A percentile compares a stretch with the other conserved stretches of the same genome.
phyloP scores from a whole-genome alignment of 148 eudicot species.

The Dysphania ambrosioides region DNA sequence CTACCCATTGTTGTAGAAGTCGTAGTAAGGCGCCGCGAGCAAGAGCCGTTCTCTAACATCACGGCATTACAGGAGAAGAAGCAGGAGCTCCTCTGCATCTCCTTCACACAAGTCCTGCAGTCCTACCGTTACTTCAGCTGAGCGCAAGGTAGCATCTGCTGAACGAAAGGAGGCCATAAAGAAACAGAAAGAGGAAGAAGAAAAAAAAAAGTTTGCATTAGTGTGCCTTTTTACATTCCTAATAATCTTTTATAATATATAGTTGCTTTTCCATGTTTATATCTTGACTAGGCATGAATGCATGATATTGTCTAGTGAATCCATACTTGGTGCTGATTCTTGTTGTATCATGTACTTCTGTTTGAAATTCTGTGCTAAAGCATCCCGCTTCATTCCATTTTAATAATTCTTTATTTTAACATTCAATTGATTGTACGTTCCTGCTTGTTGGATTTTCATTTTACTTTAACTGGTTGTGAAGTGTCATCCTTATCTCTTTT shows the following conservation, averaged over 20 bases:
- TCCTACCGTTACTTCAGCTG: too few relatives aligned
- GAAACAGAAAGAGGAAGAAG: constrained; percentile 76
- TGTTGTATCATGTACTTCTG: background rate
- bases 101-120: constrained; percentile 65
- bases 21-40: constrained; percentile 52
- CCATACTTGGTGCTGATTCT: background rate
- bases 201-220: constrained; percentile 73
- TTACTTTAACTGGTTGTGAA: background rate
- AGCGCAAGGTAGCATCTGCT: constrained; percentile 50
- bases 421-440: background rate
- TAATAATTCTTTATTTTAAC: background rate
- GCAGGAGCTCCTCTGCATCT: constrained; percentile 53
- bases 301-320: background rate
- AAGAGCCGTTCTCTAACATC: constrained; percentile 73
- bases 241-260: background rate
- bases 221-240: background rate
- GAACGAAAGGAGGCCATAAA: constrained; percentile 55
- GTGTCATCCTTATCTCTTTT: background rate
- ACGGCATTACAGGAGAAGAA: constrained; percentile 63
- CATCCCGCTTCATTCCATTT: background rate
- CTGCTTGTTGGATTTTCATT: background rate
- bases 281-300: background rate
- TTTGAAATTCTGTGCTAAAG: background rate
- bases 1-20: constrained; percentile 67
- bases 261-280: background rate